phyloP scores from a whole-genome alignment of 2,329 filamentous ascomycete genomes.

The Cercospora sp. region DNA sequence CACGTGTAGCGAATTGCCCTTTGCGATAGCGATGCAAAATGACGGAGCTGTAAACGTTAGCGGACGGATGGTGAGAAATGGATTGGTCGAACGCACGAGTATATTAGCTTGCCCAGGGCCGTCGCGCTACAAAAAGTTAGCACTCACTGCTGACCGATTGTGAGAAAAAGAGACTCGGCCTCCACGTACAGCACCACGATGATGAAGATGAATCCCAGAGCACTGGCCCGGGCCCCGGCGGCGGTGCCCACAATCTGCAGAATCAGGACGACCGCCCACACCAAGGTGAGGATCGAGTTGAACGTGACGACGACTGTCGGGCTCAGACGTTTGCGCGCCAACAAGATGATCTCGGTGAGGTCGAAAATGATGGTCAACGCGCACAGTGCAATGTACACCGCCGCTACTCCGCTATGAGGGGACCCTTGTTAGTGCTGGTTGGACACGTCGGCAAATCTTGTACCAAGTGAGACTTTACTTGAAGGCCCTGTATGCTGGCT shows the following conservation, averaged over 20 bases:
- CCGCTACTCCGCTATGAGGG: slow-evolving; percentile 25
- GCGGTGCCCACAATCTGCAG: slow-evolving; percentile 21
- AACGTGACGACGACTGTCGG: slow-evolving; percentile 30
- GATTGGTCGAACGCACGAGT: slow-evolving; percentile 24
- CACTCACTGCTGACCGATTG: slow-evolving; percentile 7
- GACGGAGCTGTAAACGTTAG: slow-evolving; percentile 33
- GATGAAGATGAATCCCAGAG: slow-evolving; percentile 25
- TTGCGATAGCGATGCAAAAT: slow-evolving; percentile 41
- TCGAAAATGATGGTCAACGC: slow-evolving; percentile 31
- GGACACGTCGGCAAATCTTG: slow-evolving; percentile 20
- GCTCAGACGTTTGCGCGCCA: slow-evolving; percentile 27
- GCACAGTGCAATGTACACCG: slow-evolving; percentile 27
- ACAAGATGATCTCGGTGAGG: slow-evolving; percentile 33
- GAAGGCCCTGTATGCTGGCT: slow-evolving; percentile 13
- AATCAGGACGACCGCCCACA: slow-evolving; percentile 32
- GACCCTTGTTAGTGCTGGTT: slow-evolving; percentile 24
- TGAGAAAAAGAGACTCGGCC: slow-evolving; percentile 7
- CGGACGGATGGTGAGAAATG: neutral
- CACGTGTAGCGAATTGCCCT: slow-evolving; percentile 33
- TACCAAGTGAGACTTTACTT: slow-evolving; percentile 19
- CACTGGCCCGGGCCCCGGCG: neutral
- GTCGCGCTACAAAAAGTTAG: slow-evolving; percentile 35
- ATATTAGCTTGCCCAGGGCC: slow-evolving; percentile 44
- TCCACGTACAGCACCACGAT: slow-evolving; percentile 41
- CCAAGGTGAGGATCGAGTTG: slow-evolving; percentile 29